Evolutionary conservation across 306 rosid genomes (phyloP), one percentile per base, ranked within the genome.

Genomic region (Sesbania bispinosa): DNA sequence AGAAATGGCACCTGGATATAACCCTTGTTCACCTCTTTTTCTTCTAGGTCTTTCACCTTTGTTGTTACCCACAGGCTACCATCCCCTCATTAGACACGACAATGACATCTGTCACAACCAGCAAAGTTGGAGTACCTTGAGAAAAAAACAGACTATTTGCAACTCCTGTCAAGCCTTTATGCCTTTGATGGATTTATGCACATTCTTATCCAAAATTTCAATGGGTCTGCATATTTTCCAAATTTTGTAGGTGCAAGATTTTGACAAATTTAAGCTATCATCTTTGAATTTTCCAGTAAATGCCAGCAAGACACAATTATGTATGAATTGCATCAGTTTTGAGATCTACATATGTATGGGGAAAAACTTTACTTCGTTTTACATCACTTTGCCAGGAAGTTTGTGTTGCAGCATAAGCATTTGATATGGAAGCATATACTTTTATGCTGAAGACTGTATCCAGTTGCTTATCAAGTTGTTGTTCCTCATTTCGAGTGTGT

Each of bases 181-280:
- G 59, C 59, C 4, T 29, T 7, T 47, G 11, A 7, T 30, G 67
- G 48, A 41, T 53, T 52, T n/a, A 41, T 26, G 14, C 59, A 41
- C 38, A 14, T 42, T 65, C 18, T 52, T 42, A 24, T 26, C 55
- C 53, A 18, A 57, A 18, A 51, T 63, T 62, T 38, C 65, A 51
- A 51, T 11, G 41, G 45, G 43, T 74, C 20, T 62, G 62, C 48
- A 60, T 9, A 51, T 74, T 50, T 62, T 45, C 33, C 43, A 18
- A 38, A 4, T 9, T 41, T 74, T 38, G 32, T 27, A 46, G 18
- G 19, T 16, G 13, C 59, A 14, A 29, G 30, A 10, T 47, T 47
- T 47, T 1, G 11, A 29, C 19, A 2, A 14, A 36, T 23, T 6
- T 33, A 41, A 48, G 62, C 43, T 23, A 24, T 73, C 45, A 50